Percentiles rank a stretch among this genome's conserved stretches.
Evolutionary conservation across 2,329 filamentous ascomycete species (phyloP).

Genomic region (Penicillium sp.): DNA sequence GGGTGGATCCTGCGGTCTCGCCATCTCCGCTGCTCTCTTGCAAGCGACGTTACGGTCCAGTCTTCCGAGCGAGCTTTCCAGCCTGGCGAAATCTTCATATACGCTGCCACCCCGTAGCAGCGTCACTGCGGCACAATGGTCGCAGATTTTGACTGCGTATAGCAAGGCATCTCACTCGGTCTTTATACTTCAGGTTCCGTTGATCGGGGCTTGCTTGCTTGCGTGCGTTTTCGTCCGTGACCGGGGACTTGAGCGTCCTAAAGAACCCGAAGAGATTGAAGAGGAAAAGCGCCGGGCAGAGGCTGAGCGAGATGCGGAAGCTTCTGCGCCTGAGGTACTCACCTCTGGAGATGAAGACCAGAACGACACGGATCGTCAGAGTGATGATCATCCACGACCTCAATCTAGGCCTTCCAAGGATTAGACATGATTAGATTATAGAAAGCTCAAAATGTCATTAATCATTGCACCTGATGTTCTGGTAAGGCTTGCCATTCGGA

Average conservation of each 20-base stretch:
- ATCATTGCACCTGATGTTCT: too few species aligned
- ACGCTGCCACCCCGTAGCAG: conserved; percentile 27
- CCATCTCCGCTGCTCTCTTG: conserved; percentile 51
- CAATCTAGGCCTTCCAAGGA: too few species aligned
- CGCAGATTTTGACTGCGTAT: conserved; percentile 47
- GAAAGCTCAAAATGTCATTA: too few species aligned
- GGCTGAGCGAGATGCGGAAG: conserved; percentile 20
- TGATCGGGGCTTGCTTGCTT: conserved; percentile 49
- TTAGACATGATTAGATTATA: too few species aligned
- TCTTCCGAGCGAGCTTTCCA: conserved; percentile 36
- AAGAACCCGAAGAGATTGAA: conserved; percentile 28
- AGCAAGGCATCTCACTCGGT: conserved; percentile 51
- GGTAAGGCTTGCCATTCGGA: too few species aligned
- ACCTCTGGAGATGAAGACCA: background rate
- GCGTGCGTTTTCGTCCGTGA: conserved; percentile 50
- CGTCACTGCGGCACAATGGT: conserved; percentile 33
- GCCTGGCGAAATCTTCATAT: conserved; percentile 40
- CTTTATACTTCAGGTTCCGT: conserved; percentile 52
- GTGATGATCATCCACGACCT: too few species aligned
- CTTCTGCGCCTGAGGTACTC: conserved; percentile 2
- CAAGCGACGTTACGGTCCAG: conserved; percentile 35
- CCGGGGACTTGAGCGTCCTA: conserved; percentile 41
- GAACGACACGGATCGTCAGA: too few species aligned
- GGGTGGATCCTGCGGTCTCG: conserved; percentile 55
- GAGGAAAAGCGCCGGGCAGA: conserved; percentile 27